These are phyloP conservation scores for Trypanosoma boissoni DNA, from an alignment of 208 protist species.

Conservation along the genomic window DNA sequence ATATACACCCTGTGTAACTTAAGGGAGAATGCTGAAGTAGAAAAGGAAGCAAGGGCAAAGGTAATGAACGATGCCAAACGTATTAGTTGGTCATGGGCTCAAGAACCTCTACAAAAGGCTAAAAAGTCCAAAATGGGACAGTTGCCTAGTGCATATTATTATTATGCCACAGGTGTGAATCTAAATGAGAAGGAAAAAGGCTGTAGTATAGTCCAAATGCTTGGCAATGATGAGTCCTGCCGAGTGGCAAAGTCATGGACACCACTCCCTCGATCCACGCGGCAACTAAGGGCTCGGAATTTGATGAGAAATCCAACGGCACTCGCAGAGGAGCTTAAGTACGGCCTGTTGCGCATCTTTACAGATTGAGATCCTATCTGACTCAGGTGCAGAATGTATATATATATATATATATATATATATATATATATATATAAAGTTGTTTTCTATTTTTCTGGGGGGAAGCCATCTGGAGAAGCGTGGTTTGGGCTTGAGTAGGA, in stretches of 20 bases:
- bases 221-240: neutral
- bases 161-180: constrained; percentile 2
- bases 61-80: too few relatives aligned
- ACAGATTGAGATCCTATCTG: too few relatives aligned
- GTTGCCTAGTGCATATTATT: constrained; percentile 21
- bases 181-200: constrained; percentile 4
- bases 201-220: constrained; percentile 4
- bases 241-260: constrained; percentile 12
- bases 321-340: constrained; percentile 21
- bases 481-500: too few relatives aligned
- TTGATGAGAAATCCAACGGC: neutral
- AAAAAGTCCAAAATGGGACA: neutral
- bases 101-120: neutral
- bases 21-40: neutral
- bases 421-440: too few relatives aligned
- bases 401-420: too few relatives aligned
- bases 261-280: constrained; percentile 14
- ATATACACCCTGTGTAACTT: neutral
- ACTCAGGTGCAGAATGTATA: too few relatives aligned
- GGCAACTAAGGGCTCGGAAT: constrained; percentile 4
- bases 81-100: too few relatives aligned
- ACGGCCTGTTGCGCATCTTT: constrained; percentile 13
- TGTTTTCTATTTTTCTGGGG: too few relatives aligned
- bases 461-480: too few relatives aligned
- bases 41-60: too few relatives aligned